Conservation (phyloP, 352 stramenopile genomes). For the Phytophthora tentaculata region DNA sequence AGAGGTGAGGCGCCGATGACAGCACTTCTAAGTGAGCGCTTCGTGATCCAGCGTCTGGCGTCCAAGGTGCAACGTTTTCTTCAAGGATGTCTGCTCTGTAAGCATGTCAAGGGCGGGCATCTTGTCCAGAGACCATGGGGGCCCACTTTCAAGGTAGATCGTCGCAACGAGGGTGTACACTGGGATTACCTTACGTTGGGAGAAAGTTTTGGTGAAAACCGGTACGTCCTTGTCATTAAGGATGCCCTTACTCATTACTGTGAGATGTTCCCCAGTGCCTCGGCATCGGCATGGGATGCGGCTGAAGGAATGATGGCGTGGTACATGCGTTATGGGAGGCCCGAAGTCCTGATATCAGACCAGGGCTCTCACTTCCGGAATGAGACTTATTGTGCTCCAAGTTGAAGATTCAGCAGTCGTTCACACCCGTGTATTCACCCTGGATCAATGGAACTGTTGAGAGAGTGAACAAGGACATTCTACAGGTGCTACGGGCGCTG, state of each 20-base stretch:
- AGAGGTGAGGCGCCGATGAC: no score
- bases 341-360: slow-evolving; percentile 12
- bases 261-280: slow-evolving; percentile 16
- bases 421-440: slow-evolving; percentile 6
- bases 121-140: no score
- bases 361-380: slow-evolving; percentile 31
- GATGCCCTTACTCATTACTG: slow-evolving; percentile 36
- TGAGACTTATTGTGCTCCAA: not conserved
- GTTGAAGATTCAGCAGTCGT: slow-evolving; percentile 2
- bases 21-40: no score
- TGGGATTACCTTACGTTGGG: not conserved
- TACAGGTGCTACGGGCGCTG: not conserved
- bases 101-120: no score
- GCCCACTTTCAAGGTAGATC: slow-evolving; percentile 17
- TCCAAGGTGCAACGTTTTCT: no score
- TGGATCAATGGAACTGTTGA: slow-evolving; percentile 13
- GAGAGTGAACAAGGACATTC: slow-evolving; percentile 4
- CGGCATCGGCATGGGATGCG: not conserved
- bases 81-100: no score
- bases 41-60: no score
- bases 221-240: slow-evolving; percentile 35
- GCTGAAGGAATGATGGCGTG: slow-evolving; percentile 25
- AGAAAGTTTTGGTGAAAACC: slow-evolving; percentile 1
- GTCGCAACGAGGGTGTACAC: not conserved
- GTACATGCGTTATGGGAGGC: slow-evolving; percentile 26